Base-by-base conservation (phyloP, 1,284 basidiomycete species). In the Chondrostereum purpureum region DNA sequence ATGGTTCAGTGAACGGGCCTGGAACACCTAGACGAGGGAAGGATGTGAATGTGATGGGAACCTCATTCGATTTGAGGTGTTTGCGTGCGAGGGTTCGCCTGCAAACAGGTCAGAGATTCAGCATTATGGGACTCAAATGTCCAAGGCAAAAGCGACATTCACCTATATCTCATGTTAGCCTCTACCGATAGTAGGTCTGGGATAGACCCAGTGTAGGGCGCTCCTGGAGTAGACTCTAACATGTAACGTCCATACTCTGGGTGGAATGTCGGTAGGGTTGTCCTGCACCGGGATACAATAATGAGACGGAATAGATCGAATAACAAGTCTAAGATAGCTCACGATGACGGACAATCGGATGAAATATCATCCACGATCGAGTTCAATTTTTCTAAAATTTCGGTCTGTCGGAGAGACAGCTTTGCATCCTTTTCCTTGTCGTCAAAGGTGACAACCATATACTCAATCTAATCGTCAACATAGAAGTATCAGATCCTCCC, bases 231-330 rank as follows among this genome's bases (percentile, higher is more conserved):
- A 5, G 92, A 93, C 66, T 99, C 96, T 46, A 99, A 76, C 96
- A 99, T 99, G 72, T 92, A 99, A 34, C 94, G 80, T 41, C 95
- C 96, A 68, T 95, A 99, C 65, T 99, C 96, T 12, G 95, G 95
- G 62, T 99, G 96, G 62, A 96, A 99, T n/a, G 86, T 90, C 2
- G 94, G 93, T 19, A 92, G 77, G 16, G 80, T 73, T n/a, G n/a
- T n/a, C n/a, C n/a, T n/a, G n/a, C n/a, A n/a, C n/a, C n/a, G n/a
- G n/a, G n/a, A n/a, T n/a, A n/a, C n/a, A 24, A 79, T 70, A 39
- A 88, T 93, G 56, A 39, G 39, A n/a, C n/a, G n/a, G n/a, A n/a
- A n/a, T n/a, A n/a, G 37, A 36, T 37, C 36, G 31, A 49, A 47
- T 46, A 45, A 49, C 39, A 40, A 48, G 42, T 34, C 27, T 43